Evolutionary conservation across 768 basidiomycete species (phyloP), one percentile per base, ranked within the genome.

Genomic region (Russula vinacea): DNA sequence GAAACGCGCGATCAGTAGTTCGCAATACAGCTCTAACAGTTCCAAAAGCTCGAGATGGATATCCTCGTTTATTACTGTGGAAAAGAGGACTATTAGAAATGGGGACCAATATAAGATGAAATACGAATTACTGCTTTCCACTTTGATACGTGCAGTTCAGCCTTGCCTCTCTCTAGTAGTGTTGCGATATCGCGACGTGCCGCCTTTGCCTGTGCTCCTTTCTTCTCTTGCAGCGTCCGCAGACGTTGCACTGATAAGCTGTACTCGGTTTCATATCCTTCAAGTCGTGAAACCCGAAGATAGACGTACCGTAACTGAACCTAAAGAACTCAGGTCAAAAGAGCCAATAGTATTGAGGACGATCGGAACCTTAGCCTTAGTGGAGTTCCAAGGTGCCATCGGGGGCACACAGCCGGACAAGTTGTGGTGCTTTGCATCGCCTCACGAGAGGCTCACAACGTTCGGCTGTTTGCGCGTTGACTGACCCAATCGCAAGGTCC

Each of bases 1-100:
- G 71, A 98, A 98, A 53, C 97, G 84, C 10, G 96, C 92, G 26
- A 95, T 80, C 22, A 98, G 76, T n/a, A 96, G 83, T 72, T 99
- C 97, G 67, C 90, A 92, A 73, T 98, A 98, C 13, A 98, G 81
- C 77, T 98, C 95, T 32, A 99, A 78, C 6, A 98, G 78, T 71
- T 99, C 96, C 42, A 98, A 78, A 29, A 98, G 81, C 72, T 98
- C 95, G 51, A 92, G 78, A 71, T 91, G 82, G 51, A 92, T 83
- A 71, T 94, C 91, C 68, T 92, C 90, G 71, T 90, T 84, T 71
- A 93, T 94, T 60, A 93, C 89, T 88, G 68, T 14, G 52, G 59
- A 55, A 47, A 67, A 50, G 62, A 62, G 44, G 44, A 61, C 26
- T 35, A 47, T 51, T 7, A 65, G 40, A 56, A 29, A 37, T 56